Evolutionary conservation across 176 grass and related monocot genomes (phyloP), one percentile per base, ranked within the genome.

Genomic region (Juncus effusus): DNA sequence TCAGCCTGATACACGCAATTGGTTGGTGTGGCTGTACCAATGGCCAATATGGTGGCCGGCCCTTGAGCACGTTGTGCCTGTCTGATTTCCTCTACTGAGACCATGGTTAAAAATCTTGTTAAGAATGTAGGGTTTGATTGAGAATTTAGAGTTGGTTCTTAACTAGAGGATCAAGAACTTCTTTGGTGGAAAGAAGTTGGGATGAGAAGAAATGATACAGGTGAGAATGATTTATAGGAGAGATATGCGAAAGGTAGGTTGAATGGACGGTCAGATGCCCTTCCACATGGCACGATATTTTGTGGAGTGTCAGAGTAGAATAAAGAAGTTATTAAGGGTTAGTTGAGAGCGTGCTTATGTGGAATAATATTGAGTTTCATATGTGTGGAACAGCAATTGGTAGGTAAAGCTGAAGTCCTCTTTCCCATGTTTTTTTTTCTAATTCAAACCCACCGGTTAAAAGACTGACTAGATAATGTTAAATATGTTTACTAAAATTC

Each of bases 21-120:
- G 11, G 50, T 16, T 38, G 63, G 74, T 7, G 5, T 77, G 10
- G 74, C 63, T 0, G 74, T 77, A 38, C 74, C 74, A 6, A 77
- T 77, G 7, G 74, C 63, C 4, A 77, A 12, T 40, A 77, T 56
- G 3, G 51, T 59, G 13, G 74, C 74, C 2, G 54, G 11, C 10
- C 74, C 62, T 2, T 39, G 7, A n/a, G 74, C 62, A 6, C 53
- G 39, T 49, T 77, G 63, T 16, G 74, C 74, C 28, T 77, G 12
- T 49, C 74, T 65, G 53, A 77, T 59, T 35, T 77, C 74, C 16
- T 77, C 14, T 7, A 67, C 63, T 13, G 1, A 37, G 39, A 51
- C 74, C 63, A 77, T 77, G 54, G 8, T 55, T 59, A 42, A 57
- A 40, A 35, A 6, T 68, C 7, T 13, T 68, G 7, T 71, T 35